Percentiles rank a stretch among this genome's conserved stretches.
These are phyloP conservation scores for Platanthera guangdongensis DNA, from an alignment of 106 monocot genomes.

Conservation along the genomic window DNA sequence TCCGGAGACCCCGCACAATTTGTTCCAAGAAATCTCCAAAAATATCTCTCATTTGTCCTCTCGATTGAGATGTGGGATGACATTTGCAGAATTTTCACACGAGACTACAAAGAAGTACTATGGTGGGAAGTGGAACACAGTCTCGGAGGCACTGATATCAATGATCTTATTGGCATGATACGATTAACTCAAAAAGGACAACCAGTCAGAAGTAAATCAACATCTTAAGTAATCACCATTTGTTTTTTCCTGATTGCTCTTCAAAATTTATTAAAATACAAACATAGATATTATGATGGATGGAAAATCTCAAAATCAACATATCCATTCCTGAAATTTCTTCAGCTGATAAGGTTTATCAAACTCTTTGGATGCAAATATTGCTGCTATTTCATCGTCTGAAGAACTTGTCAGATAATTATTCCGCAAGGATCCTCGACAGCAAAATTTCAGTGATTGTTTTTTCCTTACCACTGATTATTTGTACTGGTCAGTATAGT, in stretches of 20 bases:
- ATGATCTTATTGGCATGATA: background rate
- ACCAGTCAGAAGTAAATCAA: background rate
- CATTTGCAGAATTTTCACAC: constrained; percentile 86
- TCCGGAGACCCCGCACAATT: constrained; percentile 6
- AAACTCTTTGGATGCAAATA: background rate
- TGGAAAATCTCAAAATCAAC: background rate
- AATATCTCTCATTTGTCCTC: constrained; percentile 64
- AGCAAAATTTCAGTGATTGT: background rate
- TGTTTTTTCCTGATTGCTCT: background rate
- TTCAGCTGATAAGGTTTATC: background rate
- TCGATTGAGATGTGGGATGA: constrained; percentile 81
- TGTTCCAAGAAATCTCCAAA: constrained; percentile 40
- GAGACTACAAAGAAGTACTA: constrained; percentile 95
- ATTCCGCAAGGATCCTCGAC: constrained; percentile 13
- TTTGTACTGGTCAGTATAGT: constrained; percentile 37
- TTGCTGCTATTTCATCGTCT: background rate
- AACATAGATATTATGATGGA: constrained; percentile 1
- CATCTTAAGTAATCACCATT: background rate
- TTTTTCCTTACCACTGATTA: no score
- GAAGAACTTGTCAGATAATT: constrained; percentile 17
- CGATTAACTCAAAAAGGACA: background rate
- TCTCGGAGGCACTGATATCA: constrained; percentile 16
- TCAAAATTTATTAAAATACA: background rate
- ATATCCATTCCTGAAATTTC: background rate
- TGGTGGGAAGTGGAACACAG: constrained; percentile 68